Base-by-base conservation (phyloP, 345 rosid species). In the Hirschfeldia incana region DNA sequence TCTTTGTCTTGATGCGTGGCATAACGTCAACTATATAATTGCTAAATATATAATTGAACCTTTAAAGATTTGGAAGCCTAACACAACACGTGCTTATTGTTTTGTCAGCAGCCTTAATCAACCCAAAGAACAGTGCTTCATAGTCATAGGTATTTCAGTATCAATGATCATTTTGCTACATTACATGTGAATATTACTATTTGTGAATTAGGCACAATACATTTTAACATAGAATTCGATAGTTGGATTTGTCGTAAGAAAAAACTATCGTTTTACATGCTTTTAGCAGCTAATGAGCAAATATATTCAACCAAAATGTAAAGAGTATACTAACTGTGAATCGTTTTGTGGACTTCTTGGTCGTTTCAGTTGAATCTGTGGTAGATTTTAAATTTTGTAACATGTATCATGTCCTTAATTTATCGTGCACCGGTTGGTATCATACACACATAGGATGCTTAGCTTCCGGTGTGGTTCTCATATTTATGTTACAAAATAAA, bases 1-100 rank as follows among this genome's bases (percentile, higher is more conserved):
- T 53, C 67, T 69, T 74, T 53, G 59, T 53, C 59, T 53, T 53
- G 59, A 53, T 53, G 27, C 59, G 26, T 53, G 26, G 27, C 59
- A 53, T 53, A 15, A 53, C 59, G 59, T 53, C 27, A 53, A 53
- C 59, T 15, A 53, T 53, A 53, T 53, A 53, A 53, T 53, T 15
- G 16, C 27, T 53, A 53, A 49, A 49, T 49, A 51, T n/a, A 53
- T 53, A 53, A 15, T 53, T 16, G 26, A 53, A 6, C 59, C 10
- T 53, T 53, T 16, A 53, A 53, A 53, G 27, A 53, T 53, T 53
- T 53, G 27, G 59, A 53, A 53, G 59, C 59, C 6, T 15, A 51
- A 16, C 26, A 53, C 59, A 53, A 16, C 59, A 53, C 59, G 59
- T 53, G 59, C 59, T 53, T 53, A 53, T 53, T 53, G 59, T 53